Evolutionary conservation across 2,329 filamentous ascomycete species (phyloP), one percentile per base, ranked within the genome.

Genomic region (Coniochaeta ligniaria): DNA sequence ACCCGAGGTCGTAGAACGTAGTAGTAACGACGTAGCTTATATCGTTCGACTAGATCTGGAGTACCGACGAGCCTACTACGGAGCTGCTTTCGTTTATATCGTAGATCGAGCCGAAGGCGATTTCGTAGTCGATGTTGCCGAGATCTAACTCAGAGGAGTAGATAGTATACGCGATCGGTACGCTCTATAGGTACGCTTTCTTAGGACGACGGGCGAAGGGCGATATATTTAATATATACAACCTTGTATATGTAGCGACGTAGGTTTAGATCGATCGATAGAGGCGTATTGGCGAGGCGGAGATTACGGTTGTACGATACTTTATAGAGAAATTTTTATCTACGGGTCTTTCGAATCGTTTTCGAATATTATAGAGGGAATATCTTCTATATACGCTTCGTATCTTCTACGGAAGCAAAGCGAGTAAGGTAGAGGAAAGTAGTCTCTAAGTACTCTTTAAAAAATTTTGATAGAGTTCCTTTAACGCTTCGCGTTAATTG

Each of bases 11-110:
- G 1, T 70, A 71, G 50, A 71, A 74, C 26, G 68, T 75, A 0
- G 66, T 78, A 2, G 73, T 72, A 6, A 70, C 69, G 0, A 76
- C 77, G 1, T 76, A 75, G 72, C 60, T 75, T 1, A 66, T 79
- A 6, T 78, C 77, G 0, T 76, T 80, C 12, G 63, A 75, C 5
- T 69, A 75, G 28, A 75, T 78, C 17, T 66, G 64, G 2, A 58
- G 60, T 6, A 57, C 28, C 0, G 62, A 74, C 56, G n/a, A n/a
- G n/a, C 1, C 58, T 1, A 33, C 65, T 2, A 76, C 76, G 2
- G 60, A 71, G 0, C 60, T 76, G 47, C 66, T 81, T 0, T 71
- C 67, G 0, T 74, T 77, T 55, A 70, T 76, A 16, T 72, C 73
- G 1, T 73, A 66, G 16, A 71, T 80, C 45, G 72, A 76, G 60